phyloP scores from a whole-genome alignment of 768 basidiomycete species.

The Hypholoma sublateritium region DNA sequence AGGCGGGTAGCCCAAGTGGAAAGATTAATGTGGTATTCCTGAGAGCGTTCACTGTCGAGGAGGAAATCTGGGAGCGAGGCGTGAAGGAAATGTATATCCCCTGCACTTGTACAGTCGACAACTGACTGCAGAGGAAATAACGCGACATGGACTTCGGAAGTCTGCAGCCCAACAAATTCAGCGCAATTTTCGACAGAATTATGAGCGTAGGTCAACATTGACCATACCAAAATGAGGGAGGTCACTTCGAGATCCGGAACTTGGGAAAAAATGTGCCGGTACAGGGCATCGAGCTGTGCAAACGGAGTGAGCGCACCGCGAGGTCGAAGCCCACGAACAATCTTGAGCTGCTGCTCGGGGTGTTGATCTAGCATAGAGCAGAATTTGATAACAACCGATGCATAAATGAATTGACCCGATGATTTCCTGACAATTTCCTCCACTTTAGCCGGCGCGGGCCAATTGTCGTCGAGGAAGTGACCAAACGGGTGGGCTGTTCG shows the following conservation, averaged over 20 bases:
- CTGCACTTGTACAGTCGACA: neutral
- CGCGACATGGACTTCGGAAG: neutral
- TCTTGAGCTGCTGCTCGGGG: no score
- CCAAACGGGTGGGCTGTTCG: neutral
- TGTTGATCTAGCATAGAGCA: no score
- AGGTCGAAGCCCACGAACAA: no score
- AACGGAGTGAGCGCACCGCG: no score
- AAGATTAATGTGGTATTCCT: neutral
- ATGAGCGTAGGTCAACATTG: neutral
- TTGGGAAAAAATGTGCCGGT: no score
- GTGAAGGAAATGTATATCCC: neutral
- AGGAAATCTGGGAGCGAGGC: neutral
- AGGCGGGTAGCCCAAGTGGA: no score
- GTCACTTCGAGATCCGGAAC: neutral
- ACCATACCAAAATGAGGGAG: neutral
- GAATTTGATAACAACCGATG: no score
- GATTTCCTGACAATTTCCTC: no score
- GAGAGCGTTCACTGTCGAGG: neutral
- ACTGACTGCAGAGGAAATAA: neutral
- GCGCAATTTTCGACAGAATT: neutral
- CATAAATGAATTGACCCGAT: no score
- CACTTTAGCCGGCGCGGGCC: neutral
- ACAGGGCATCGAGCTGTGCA: no score
- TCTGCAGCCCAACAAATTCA: neutral
- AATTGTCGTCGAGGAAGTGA: neutral